Base-by-base conservation (phyloP, 331 rosid species). In the Quercus phellos region DNA sequence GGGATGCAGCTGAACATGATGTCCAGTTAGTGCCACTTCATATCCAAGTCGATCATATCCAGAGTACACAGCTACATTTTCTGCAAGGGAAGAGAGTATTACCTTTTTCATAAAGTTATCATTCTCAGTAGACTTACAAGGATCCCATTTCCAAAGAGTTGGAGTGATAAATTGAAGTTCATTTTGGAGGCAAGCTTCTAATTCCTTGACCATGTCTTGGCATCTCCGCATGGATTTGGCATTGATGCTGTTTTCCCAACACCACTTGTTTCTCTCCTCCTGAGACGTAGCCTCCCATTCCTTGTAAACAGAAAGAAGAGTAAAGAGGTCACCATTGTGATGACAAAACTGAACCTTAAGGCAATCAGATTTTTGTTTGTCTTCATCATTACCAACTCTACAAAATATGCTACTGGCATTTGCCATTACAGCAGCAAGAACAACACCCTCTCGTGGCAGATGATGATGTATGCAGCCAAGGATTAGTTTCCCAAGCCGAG, bases 201-300 rank as follows among this genome's bases (percentile, higher is more conserved):
- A 81, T 78, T 95, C 99, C 77, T 58, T 18, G 75, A 89, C 79
- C 3, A 97, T 82, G 82, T 95, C 99, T 70, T 88, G 88, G 81
- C 99, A 93, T 83, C 98, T 93, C 85, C 97, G 87, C 96, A 95
- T 55, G 61, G 92, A 87, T 85, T 93, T 95, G 76, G 94, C 98
- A 89, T 95, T 95, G 77, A 95, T 90, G 82, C 98, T 95, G 85
- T 95, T 95, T 80, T 90, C 94, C 91, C 91, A 93, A 78, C 99
- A 95, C 99, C 99, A 93, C 54, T 61, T 76, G 79, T 79, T 89
- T 84, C 30, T 91, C 85, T 72, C 79, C 6, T 90, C 92, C 70
- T 4, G 74, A 68, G 93, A 83, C 84, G 85, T 68, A 55, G 72
- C 83, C 59, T 95, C 97, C 95, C 97, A 95, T 75, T 87, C 88